Conservation (phyloP, 805 yeast species). For the Kodamaea jinghongensis region DNA sequence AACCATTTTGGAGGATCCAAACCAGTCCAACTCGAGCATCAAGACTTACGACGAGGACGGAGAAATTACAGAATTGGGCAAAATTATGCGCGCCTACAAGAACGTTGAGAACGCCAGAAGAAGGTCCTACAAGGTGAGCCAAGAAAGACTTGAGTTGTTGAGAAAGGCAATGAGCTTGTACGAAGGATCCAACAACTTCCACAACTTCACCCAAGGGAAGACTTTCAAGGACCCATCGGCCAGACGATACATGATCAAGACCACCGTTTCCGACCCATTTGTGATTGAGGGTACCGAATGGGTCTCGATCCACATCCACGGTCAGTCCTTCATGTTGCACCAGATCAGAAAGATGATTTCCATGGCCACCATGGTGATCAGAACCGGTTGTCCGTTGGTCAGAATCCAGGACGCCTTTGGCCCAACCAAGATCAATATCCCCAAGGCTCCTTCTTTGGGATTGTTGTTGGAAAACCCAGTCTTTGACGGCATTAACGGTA, state of each 20-base stretch:
- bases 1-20: conserved; percentile 10
- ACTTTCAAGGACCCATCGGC: conserved; percentile 82
- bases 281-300: conserved; percentile 93
- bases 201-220: conserved; percentile 83
- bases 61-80: conserved; percentile 36
- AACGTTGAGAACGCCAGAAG: conserved; percentile 64
- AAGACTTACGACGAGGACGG: conserved; percentile 34
- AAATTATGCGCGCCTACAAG: conserved; percentile 51
- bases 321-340: conserved; percentile 97
- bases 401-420: conserved; percentile 79
- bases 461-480: conserved; percentile 87
- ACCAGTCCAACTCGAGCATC: conserved; percentile 18
- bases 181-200: conserved; percentile 89
- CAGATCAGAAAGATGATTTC: conserved; percentile 98
- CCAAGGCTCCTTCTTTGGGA: conserved; percentile 97
- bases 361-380: conserved; percentile 80
- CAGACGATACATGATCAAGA: conserved; percentile 72
- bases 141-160: conserved; percentile 59
- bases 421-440: conserved; percentile 75
- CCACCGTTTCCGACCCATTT: conserved; percentile 83
- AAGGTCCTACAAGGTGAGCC: conserved; percentile 63
- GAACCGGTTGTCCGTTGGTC: conserved; percentile 79
- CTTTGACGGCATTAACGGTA: conserved; percentile 77
- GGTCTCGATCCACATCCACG: conserved; percentile 94
- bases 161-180: conserved; percentile 69